Conservation (phyloP, 176 grass and related monocot genomes). For the Puccinellia tenuiflora region DNA sequence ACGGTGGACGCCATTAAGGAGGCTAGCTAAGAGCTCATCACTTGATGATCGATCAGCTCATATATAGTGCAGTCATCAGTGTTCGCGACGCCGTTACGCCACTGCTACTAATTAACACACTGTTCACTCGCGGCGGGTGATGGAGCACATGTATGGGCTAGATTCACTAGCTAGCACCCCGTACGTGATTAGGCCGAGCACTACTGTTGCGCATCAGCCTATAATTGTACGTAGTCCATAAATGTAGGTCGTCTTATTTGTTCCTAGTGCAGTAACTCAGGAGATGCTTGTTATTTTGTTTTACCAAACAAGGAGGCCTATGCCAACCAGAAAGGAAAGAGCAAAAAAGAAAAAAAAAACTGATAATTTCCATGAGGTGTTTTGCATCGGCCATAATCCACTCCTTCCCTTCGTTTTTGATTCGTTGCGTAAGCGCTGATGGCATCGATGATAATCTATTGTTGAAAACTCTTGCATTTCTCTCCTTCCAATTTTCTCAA, state of each 20-base stretch:
- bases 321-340: too few relatives aligned
- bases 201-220: background rate
- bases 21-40: background rate
- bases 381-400: too few relatives aligned
- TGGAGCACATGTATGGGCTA: background rate
- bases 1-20: conserved; percentile 1
- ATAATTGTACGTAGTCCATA: background rate
- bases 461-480: too few relatives aligned
- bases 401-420: too few relatives aligned
- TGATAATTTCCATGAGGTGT: too few relatives aligned
- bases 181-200: background rate
- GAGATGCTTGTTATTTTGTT: too few relatives aligned
- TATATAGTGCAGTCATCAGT: background rate
- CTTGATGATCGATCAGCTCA: background rate
- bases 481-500: too few relatives aligned
- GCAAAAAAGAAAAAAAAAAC: too few relatives aligned
- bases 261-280: too few relatives aligned
- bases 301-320: too few relatives aligned
- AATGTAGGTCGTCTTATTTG: background rate
- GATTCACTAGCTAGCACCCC: background rate
- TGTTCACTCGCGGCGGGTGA: background rate
- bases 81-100: background rate
- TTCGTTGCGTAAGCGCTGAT: too few relatives aligned
- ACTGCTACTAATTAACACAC: background rate
- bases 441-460: too few relatives aligned